These are phyloP conservation scores for Zygotorulaspora florentina DNA, from an alignment of 805 yeast species.

Conservation along the genomic window DNA sequence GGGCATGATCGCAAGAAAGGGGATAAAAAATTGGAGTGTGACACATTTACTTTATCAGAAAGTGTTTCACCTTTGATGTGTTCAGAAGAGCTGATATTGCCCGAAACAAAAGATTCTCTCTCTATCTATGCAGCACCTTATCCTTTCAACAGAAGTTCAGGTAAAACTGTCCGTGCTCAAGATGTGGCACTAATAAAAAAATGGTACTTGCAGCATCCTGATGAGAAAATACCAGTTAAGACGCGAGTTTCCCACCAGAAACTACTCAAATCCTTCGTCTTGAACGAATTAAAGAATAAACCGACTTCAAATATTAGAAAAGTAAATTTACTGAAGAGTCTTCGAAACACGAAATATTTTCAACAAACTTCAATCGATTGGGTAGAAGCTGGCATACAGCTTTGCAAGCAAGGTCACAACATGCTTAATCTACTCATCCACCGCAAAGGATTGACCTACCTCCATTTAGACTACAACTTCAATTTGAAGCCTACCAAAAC, in stretches of 20 bases:
- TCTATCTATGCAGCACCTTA: constrained; percentile 74
- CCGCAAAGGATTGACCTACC: constrained; percentile 81
- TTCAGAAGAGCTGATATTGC: constrained; percentile 43
- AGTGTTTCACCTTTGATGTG: constrained; percentile 50
- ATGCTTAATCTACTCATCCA: constrained; percentile 89
- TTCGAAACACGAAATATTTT: constrained; percentile 79
- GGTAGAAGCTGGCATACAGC: constrained; percentile 97
- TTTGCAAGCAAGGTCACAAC: constrained; percentile 88
- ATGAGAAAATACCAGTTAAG: constrained; percentile 61
- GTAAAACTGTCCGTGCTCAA: constrained; percentile 72
- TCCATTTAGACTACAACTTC: constrained; percentile 93
- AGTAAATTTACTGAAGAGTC: constrained; percentile 55
- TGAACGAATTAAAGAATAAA: constrained; percentile 60
- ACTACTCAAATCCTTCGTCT: constrained; percentile 68
- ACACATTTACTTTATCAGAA: constrained; percentile 33
- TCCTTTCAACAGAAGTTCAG: constrained; percentile 78
- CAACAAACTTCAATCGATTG: constrained; percentile 92
- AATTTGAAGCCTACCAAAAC: constrained; percentile 96
- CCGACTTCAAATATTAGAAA: constrained; percentile 45
- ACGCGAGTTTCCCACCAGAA: constrained; percentile 86
- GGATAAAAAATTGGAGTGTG: constrained; percentile 37
- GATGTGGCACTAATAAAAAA: constrained; percentile 81
- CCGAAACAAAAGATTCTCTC: constrained; percentile 53
- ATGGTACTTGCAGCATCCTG: constrained; percentile 75
- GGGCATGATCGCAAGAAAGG: constrained; percentile 16